Evolutionary conservation across 1,284 basidiomycete genomes (phyloP), one percentile per base, ranked within the genome.

Genomic region (Rhodofomes roseus): DNA sequence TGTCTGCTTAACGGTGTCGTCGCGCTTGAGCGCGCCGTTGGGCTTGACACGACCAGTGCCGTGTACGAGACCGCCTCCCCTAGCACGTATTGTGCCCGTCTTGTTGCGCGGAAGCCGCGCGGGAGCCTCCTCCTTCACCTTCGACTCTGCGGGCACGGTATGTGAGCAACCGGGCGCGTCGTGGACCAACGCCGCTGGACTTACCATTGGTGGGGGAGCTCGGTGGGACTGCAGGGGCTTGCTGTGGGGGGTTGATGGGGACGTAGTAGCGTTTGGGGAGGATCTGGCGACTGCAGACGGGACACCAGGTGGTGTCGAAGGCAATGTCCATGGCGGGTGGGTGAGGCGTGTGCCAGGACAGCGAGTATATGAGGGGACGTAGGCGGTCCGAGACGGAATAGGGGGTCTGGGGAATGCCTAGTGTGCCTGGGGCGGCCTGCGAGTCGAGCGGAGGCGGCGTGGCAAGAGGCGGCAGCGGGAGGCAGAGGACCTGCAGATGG

Each of bases 271-370:
- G 85, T 68, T 87, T 88, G 27, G 89, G 89, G 25, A 83, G 75
- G 63, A 91, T 90, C 63, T 86, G 84, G 65, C 82, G 77, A 66
- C 84, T 81, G 76, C 89, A 91, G 67, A 82, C 82, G 54, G 86
- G 86, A 79, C 89, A 90, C 86, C 87, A 90, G 56, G 80, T 77
- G 62, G 84, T 79, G 75, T 88, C 77, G 73, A 73, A 80, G 66
- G 84, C 79, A 74, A 83, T 80, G 65, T 77, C 77, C 72, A 74
- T 75, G 63, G 68, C 51, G 61, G 18, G 18, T 39, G 29, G 36
- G 3, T 18, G 39, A 20, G 34, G 50, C 18, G 11, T 16, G n/a
- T 18, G 29, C 20, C 48, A 39, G 41, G 50, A 48, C 36, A 5
- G 52, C 6, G 52, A 4, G 39, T 54, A 43, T 44, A 54, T 34